Percentiles rank a stretch among this genome's conserved stretches.
Evolutionary conservation across 2,329 filamentous ascomycete species (phyloP).

Genomic region (Bipolaris bicolor): DNA sequence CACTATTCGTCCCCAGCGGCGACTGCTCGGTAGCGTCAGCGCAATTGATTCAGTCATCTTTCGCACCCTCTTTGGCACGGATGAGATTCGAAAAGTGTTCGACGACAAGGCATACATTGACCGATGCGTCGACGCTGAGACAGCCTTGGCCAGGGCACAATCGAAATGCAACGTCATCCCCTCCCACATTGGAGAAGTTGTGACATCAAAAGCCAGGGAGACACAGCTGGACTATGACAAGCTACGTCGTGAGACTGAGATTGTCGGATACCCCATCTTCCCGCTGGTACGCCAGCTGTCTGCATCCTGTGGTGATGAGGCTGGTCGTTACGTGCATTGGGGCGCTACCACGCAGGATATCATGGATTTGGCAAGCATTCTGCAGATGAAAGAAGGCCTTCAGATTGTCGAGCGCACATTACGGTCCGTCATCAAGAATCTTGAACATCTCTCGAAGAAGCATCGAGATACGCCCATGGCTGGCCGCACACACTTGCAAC

Average conservation of each 20-base stretch:
- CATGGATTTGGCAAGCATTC: conserved; percentile 61
- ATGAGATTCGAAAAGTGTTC: conserved; percentile 59
- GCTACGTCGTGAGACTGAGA: conserved; percentile 56
- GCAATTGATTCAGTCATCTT: conserved; percentile 60
- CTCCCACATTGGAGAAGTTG: conserved; percentile 44
- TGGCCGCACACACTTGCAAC: conserved; percentile 63
- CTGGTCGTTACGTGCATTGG: conserved; percentile 61
- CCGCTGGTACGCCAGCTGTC: conserved; percentile 59
- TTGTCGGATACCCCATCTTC: conserved; percentile 62
- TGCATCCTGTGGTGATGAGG: conserved; percentile 45
- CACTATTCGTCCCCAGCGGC: conserved; percentile 25
- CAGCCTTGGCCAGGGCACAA: conserved; percentile 59
- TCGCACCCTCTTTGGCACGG: conserved; percentile 59
- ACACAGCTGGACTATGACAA: conserved; percentile 53
- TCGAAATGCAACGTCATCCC: conserved; percentile 57
- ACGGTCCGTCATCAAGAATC: conserved; percentile 50
- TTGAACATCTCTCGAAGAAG: conserved; percentile 52
- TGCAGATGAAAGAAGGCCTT: conserved; percentile 61
- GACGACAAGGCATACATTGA: conserved; percentile 58
- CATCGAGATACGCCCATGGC: conserved; percentile 63
- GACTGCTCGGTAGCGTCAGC: conserved; percentile 41
- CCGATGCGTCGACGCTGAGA: conserved; percentile 59
- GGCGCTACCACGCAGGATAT: conserved; percentile 66
- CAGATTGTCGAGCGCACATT: conserved; percentile 56
- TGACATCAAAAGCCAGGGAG: conserved; percentile 38